Base-by-base conservation (phyloP, 306 rosid species). In the Hippophae rhamnoides region DNA sequence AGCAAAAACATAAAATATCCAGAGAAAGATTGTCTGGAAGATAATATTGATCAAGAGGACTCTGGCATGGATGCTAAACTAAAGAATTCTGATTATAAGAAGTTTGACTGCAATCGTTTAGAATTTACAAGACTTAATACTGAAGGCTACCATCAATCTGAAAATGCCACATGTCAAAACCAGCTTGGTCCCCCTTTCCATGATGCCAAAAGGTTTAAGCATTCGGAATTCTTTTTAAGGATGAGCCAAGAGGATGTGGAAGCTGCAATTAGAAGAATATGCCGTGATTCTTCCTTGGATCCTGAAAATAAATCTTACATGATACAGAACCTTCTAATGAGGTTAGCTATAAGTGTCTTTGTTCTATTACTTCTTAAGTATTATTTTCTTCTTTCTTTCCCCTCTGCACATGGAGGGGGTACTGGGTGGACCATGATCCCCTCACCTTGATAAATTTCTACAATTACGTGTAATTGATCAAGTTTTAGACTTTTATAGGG, bases 171-270 rank as follows among this genome's bases (percentile, higher is more conserved):
- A 56, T 63, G 72, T 73, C 60, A 61, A 1, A 13, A 42, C 12
- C 56, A 69, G 49, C 65, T 31, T 9, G 61, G 52, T 43, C 77
- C 43, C 12, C 49, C 60, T 51, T 54, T 56, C 44, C 81, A 81
- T 71, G 60, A 55, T 47, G 23, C 57, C 54, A 69, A 68, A 62
- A 74, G 73, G 51, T 60, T 72, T 12, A 60, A 56, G 69, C 71
- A 58, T 47, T 72, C 77, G 7, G 74, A 87, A 9, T 80, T 74
- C 58, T 83, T 85, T 62, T 69, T 76, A 77, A 80, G 74, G 63
- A 74, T 87, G 69, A 83, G 82, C 71, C 96, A 88, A 76, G 80
- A 81, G 64, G 96, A 83, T 64, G 65, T 92, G 77, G 92, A 81
- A 82, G 78, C 61, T 63, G 95, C 72, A 47, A 74, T 92, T 68